A percentile compares a stretch with the other conserved stretches of the same genome.
Conservation (phyloP, 2,329 filamentous ascomycete species). For the Xylariaceae sp. region DNA sequence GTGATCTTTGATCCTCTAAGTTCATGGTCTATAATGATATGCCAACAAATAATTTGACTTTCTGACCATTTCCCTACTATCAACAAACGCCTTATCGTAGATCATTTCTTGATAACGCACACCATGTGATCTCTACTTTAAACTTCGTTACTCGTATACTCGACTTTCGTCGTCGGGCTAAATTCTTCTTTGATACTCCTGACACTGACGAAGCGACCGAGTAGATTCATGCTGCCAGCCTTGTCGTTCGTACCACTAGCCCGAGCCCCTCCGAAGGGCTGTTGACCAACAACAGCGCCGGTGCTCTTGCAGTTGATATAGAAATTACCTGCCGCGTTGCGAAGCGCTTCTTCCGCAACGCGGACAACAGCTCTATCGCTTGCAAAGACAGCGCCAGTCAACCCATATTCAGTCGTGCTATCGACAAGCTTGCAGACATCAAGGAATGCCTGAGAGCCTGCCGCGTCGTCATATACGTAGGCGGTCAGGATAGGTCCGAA, state of each 20-base stretch:
- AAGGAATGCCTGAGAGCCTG: constrained; percentile 51
- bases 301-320: constrained; percentile 84
- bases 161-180: constrained; percentile 55
- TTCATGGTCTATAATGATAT: too few relatives aligned
- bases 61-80: neutral
- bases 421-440: constrained; percentile 63
- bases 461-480: constrained; percentile 72
- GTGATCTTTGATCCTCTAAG: too few relatives aligned
- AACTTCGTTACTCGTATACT: constrained; percentile 68
- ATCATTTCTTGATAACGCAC: neutral
- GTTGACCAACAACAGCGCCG: constrained; percentile 68
- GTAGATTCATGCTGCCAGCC: constrained; percentile 61
- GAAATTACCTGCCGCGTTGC: constrained; percentile 76
- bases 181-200: constrained; percentile 76
- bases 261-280: constrained; percentile 66
- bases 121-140: constrained; percentile 27
- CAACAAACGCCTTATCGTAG: constrained; percentile 2
- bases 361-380: constrained; percentile 62
- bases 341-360: constrained; percentile 65
- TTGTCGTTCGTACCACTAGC: constrained; percentile 72
- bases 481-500: constrained; percentile 53
- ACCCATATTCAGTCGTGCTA: constrained; percentile 68
- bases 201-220: constrained; percentile 63
- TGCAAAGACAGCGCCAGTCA: constrained; percentile 75
- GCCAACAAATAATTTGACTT: neutral